A percentile compares a stretch with the other conserved stretches of the same genome.
These are phyloP conservation scores for Medicago ruthenica DNA, from an alignment of 306 rosid species.

Conservation along the genomic window DNA sequence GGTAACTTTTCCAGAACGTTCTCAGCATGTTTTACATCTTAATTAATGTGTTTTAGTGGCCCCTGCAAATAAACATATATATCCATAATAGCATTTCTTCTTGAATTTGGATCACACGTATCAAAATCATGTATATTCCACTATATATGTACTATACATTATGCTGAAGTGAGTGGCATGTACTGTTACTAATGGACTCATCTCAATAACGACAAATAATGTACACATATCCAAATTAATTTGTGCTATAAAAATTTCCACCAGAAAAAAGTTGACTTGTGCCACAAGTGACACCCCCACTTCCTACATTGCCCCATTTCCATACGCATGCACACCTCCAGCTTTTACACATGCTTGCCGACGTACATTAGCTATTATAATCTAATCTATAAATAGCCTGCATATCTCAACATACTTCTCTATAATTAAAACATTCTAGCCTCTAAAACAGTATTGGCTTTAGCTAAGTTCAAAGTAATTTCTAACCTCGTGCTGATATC, in stretches of 20 bases:
- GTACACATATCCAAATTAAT: slow-evolving; percentile 30
- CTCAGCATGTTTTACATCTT: slow-evolving; percentile 7
- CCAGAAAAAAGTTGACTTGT: slow-evolving; percentile 1
- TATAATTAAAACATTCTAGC: background rate
- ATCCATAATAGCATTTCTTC: background rate
- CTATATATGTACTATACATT: slow-evolving; percentile 18
- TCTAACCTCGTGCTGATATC: background rate
- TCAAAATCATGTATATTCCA: slow-evolving; percentile 6
- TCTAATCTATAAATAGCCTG: slow-evolving; percentile 45
- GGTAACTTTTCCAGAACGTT: slow-evolving; percentile 36
- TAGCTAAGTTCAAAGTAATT: background rate
- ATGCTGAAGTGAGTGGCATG: slow-evolving; percentile 21
- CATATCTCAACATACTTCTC: slow-evolving; percentile 19
- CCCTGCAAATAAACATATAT: slow-evolving; percentile 28
- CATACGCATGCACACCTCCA: slow-evolving; percentile 9
- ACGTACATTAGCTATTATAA: slow-evolving; percentile 18
- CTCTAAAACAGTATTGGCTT: background rate
- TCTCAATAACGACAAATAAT: slow-evolving; percentile 7
- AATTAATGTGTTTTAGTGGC: slow-evolving; percentile 24
- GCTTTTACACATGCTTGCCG: slow-evolving; percentile 40
- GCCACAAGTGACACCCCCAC: slow-evolving; percentile 38
- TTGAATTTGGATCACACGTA: slow-evolving; percentile 22
- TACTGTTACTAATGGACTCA: slow-evolving; percentile 42
- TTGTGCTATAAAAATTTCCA: slow-evolving; percentile 25
- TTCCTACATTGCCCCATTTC: slow-evolving; percentile 35